phyloP scores from a whole-genome alignment of 305 asterid species.

The Plantago coronopus region DNA sequence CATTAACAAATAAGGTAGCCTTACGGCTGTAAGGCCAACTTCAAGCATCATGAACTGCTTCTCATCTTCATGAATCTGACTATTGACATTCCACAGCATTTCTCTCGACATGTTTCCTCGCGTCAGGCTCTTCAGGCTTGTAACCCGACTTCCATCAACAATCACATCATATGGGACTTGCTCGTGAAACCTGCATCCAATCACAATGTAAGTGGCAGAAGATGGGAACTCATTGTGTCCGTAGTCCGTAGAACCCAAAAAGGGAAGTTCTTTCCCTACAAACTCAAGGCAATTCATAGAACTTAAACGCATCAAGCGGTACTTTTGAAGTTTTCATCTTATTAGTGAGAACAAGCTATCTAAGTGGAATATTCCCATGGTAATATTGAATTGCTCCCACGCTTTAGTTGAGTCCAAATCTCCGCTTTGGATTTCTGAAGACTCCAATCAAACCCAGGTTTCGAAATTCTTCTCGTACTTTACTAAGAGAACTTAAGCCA shows the following conservation, averaged over 20 bases:
- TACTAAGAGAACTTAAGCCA: background rate
- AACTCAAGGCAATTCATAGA: too few relatives aligned
- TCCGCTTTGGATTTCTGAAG: too few relatives aligned
- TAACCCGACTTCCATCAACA: background rate
- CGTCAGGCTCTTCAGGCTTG: slow-evolving; percentile 10
- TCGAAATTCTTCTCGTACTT: background rate
- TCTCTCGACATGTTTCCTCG: background rate
- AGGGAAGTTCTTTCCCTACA: background rate
- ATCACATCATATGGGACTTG: slow-evolving; percentile 65
- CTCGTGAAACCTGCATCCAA: slow-evolving; percentile 70
- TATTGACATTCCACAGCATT: background rate
- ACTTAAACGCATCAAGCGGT: too few relatives aligned
- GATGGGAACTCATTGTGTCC: background rate
- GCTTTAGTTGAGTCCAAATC: too few relatives aligned
- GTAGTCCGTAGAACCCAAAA: background rate
- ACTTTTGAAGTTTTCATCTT: too few relatives aligned
- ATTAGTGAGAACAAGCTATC: too few relatives aligned
- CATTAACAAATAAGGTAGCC: slow-evolving; percentile 20
- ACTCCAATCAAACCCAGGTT: too few relatives aligned
- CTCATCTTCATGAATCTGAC: slow-evolving; percentile 1
- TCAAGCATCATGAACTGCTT: slow-evolving; percentile 13
- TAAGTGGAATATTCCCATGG: too few relatives aligned
- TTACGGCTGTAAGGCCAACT: slow-evolving; percentile 19
- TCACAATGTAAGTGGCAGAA: slow-evolving; percentile 5
- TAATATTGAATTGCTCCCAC: too few relatives aligned